Evolutionary conservation across 441 rosid genomes (phyloP).

Genomic region (Adansonia grandidieri): DNA sequence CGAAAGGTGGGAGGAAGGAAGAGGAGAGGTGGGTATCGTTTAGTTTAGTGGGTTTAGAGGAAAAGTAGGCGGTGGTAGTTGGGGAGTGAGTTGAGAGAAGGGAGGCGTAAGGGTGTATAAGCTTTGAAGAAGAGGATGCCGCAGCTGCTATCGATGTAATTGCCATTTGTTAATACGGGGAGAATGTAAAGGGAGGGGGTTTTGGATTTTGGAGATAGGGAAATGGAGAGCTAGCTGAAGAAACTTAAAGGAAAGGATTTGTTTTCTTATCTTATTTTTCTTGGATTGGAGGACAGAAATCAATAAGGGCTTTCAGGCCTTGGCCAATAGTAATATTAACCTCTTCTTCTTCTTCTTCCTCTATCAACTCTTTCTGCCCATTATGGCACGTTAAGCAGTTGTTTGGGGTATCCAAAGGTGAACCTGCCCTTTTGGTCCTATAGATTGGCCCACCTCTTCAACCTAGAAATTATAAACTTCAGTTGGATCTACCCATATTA

Average conservation of each 20-base stretch:
- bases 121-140: slow-evolving; percentile 28
- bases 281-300: slow-evolving; percentile 17
- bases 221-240: neutral
- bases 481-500: neutral
- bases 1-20: slow-evolving; percentile 44
- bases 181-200: neutral
- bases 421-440: neutral
- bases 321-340: neutral
- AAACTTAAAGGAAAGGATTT: neutral
- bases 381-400: too few species aligned
- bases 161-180: slow-evolving; percentile 35
- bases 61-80: slow-evolving; percentile 28
- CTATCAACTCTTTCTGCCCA: neutral
- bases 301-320: slow-evolving; percentile 26
- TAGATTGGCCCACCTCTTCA: neutral
- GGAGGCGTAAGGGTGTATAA: slow-evolving; percentile 13
- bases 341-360: slow-evolving; percentile 28
- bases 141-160: slow-evolving; percentile 48
- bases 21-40: slow-evolving; percentile 45
- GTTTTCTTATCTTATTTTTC: slow-evolving; percentile 38
- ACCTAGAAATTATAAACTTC: neutral
- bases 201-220: neutral
- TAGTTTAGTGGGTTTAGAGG: slow-evolving; percentile 25
- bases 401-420: neutral
- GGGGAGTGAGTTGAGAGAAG: slow-evolving; percentile 24